phyloP scores from a whole-genome alignment of 257 asterid species.

The Solanum bulbocastanum region DNA sequence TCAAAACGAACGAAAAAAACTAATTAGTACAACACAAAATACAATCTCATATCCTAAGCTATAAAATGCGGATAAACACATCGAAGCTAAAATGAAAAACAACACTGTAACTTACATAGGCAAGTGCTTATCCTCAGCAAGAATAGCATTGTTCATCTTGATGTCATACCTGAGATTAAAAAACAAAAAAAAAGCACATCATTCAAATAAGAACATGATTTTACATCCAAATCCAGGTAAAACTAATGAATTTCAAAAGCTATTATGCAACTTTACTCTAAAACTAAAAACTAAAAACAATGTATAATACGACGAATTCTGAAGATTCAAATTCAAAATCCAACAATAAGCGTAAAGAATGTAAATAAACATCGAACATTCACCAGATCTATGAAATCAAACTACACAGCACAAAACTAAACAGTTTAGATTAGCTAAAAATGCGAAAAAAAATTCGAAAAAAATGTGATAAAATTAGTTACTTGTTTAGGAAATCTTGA shows the following conservation, averaged over 20 bases:
- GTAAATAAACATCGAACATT: not conserved
- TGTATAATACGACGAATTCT: not conserved
- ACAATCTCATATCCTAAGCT: not conserved
- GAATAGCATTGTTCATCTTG: constrained; percentile 77
- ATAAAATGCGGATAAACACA: not conserved
- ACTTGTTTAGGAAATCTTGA: constrained; percentile 77
- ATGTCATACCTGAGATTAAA: constrained; percentile 43
- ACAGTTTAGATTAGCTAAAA: not conserved
- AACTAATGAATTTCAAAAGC: not conserved
- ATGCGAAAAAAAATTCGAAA: too few relatives aligned
- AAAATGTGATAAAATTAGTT: not conserved
- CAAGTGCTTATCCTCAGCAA: constrained; percentile 92
- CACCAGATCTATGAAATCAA: not conserved
- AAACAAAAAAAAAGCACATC: not conserved
- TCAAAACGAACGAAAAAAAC: not conserved
- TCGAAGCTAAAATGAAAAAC: not conserved
- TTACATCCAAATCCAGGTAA: not conserved
- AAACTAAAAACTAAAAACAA: not conserved
- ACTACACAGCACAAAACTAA: not conserved
- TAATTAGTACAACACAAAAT: not conserved
- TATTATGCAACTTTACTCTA: not conserved
- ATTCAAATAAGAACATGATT: not conserved
- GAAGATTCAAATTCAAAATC: not conserved
- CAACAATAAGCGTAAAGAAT: not conserved
- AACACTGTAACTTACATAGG: constrained; percentile 57